phyloP scores from a whole-genome alignment of 2,329 filamentous ascomycete species.

The Arthroderma uncinatum region DNA sequence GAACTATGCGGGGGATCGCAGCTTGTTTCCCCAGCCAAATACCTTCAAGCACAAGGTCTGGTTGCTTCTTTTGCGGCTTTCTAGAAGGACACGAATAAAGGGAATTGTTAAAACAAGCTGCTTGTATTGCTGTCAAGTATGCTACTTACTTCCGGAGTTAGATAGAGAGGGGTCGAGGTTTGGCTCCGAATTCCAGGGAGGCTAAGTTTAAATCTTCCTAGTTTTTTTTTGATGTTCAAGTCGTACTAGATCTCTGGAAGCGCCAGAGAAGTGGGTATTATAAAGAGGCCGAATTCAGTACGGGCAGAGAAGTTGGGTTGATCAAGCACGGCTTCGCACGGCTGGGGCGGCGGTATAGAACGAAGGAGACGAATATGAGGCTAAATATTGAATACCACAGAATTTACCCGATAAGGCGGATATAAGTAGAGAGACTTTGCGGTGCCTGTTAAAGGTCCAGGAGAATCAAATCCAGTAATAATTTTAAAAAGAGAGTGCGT shows the following conservation, averaged over 20 bases:
- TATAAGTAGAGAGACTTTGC: neutral
- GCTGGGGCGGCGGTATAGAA: neutral
- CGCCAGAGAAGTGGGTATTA: neutral
- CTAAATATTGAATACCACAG: neutral
- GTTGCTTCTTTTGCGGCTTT: neutral
- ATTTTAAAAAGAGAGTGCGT: neutral
- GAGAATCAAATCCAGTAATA: neutral
- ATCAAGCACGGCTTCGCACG: neutral
- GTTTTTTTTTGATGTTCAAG: neutral
- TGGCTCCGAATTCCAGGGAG: neutral
- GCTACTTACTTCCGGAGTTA: neutral
- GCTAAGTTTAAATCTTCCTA: neutral
- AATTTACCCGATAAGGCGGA: neutral
- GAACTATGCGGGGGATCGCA: slow-evolving; percentile 1
- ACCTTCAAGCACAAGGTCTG: neutral
- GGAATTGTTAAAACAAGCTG: neutral
- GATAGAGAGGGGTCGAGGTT: neutral
- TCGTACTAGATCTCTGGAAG: slow-evolving; percentile 1
- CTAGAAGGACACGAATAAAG: neutral
- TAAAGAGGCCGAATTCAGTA: neutral
- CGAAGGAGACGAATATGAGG: neutral
- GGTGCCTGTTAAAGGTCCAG: neutral
- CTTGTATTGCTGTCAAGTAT: neutral
- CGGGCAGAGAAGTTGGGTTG: neutral
- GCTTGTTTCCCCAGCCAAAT: neutral